Conservation (phyloP, 2,329 filamentous ascomycete genomes). For the Ophiocordyceps unilateralis region DNA sequence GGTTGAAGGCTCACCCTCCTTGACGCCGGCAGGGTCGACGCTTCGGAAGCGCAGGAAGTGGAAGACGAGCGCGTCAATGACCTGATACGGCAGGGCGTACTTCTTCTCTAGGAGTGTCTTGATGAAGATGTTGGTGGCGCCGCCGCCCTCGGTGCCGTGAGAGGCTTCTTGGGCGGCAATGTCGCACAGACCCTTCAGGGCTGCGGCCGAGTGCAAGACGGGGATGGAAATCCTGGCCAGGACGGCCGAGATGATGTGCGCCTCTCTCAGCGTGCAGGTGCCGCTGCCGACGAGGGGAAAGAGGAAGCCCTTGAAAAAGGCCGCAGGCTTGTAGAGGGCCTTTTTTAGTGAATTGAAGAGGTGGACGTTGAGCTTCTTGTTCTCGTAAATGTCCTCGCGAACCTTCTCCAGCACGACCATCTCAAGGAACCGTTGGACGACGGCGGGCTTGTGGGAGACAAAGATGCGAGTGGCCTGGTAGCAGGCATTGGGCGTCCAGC, state of each 20-base stretch:
- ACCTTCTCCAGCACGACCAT: slow-evolving; percentile 77
- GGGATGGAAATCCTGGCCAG: slow-evolving; percentile 73
- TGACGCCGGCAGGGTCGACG: slow-evolving; percentile 40
- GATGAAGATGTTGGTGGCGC: slow-evolving; percentile 90
- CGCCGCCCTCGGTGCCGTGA: slow-evolving; percentile 67
- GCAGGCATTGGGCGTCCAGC: slow-evolving; percentile 55
- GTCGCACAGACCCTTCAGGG: slow-evolving; percentile 81
- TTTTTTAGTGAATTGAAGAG: slow-evolving; percentile 89
- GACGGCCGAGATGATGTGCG: slow-evolving; percentile 77
- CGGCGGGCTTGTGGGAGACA: slow-evolving; percentile 62
- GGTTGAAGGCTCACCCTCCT: slow-evolving; percentile 27
- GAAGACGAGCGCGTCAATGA: slow-evolving; percentile 87
- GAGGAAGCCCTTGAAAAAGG: slow-evolving; percentile 92
- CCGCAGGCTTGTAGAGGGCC: slow-evolving; percentile 78
- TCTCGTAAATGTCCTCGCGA: slow-evolving; percentile 86
- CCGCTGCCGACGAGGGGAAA: slow-evolving; percentile 76
- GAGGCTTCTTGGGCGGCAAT: slow-evolving; percentile 83
- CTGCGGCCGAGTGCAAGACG: slow-evolving; percentile 81
- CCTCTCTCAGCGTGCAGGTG: slow-evolving; percentile 83
- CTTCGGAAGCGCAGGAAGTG: slow-evolving; percentile 85
- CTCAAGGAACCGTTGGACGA: slow-evolving; percentile 73
- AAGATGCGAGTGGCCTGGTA: slow-evolving; percentile 90
- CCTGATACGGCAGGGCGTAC: slow-evolving; percentile 87
- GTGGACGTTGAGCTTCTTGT: slow-evolving; percentile 88
- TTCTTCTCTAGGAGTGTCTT: slow-evolving; percentile 88